phyloP scores from a whole-genome alignment of 179 eudicot genomes.

The Silene coronaria region DNA sequence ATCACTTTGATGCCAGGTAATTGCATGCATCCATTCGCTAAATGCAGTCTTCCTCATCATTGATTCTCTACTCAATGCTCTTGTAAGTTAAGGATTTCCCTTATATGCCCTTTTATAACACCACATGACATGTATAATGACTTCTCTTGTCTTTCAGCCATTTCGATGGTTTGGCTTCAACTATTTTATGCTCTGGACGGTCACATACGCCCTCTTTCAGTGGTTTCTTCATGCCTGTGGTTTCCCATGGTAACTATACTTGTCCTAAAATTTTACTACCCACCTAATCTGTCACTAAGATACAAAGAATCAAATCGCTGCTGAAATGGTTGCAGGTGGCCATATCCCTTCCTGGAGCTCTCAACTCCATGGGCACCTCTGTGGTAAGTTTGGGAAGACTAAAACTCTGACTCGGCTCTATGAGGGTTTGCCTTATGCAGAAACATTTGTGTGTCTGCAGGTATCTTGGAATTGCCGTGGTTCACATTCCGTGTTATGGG shows the following conservation, averaged over 20 bases:
- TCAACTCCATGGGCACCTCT: slow-evolving; percentile 80
- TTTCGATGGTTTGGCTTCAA: slow-evolving; percentile 63
- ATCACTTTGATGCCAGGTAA: slow-evolving; percentile 56
- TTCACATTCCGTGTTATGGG: slow-evolving; percentile 83
- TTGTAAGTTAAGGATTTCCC: slow-evolving; percentile 41
- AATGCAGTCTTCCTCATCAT: slow-evolving; percentile 64
- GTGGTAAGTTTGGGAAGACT: slow-evolving; percentile 40
- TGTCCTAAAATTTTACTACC: not conserved
- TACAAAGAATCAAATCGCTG: not conserved
- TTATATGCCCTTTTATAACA: not conserved
- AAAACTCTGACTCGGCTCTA: not conserved
- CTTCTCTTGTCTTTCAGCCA: slow-evolving; percentile 41
- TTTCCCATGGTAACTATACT: slow-evolving; percentile 43
- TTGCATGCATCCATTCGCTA: slow-evolving; percentile 60
- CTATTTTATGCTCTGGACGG: slow-evolving; percentile 62
- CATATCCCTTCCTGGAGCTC: slow-evolving; percentile 89
- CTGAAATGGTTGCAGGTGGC: slow-evolving; percentile 62
- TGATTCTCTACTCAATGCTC: slow-evolving; percentile 59
- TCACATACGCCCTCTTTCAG: slow-evolving; percentile 52
- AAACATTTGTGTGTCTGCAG: slow-evolving; percentile 25
- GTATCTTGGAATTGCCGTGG: slow-evolving; percentile 64
- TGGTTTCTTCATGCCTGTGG: slow-evolving; percentile 83
- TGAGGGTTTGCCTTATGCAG: not conserved
- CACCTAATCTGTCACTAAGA: not conserved
- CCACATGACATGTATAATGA: not conserved